Base-by-base conservation (phyloP, 352 stramenopile genomes). In the Phytophthora pini region DNA sequence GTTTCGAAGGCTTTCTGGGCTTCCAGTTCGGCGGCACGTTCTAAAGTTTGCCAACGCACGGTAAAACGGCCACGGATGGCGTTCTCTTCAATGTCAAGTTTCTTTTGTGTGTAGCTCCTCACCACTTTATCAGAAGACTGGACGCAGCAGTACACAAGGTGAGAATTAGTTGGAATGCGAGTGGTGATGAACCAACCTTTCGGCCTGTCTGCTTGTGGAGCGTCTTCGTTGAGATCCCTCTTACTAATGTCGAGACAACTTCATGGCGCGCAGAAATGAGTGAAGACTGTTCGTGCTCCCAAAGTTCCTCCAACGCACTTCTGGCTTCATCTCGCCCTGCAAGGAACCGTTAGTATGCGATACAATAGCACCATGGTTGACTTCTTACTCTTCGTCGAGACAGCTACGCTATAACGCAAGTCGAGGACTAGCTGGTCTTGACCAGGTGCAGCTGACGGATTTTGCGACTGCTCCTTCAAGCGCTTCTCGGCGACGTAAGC, bases 101-200 rank as follows among this genome's bases (percentile, higher is more conserved):
- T 87, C 56, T 87, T 87, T 43, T 86, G 76, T 11, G 83, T 55
- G 38, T 66, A 76, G 43, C 61, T 71, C 29, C 51, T 60, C 22
- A 76, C 40, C 24, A 65, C 68, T 9, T 67, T 63, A 4, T 32
- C 46, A 17, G 47, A 61, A 1, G 56, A 60, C 68, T 76, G 22
- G 7, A 27, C 2, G 31, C 6, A n/a, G 78, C 71, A 49, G 29
- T 49, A 13, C 10, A 39, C 26, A 15, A 52, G 45, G 45, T 39
- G n/a, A 43, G n/a, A 8, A 4, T 24, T 52, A 39, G 7, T 9
- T 52, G 45, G 3, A 9, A 4, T 12, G 8, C 31, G 24, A 7
- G 13, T 27, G 29, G n/a, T 41, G 29, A 11, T 11, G 24, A 17
- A 54, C 47, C 2, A 20, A 54, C 47, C 69, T 79, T 74, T 56